These are phyloP conservation scores for Immersiella caudata DNA, from an alignment of 495 filamentous ascomycete genomes.

Conservation along the genomic window DNA sequence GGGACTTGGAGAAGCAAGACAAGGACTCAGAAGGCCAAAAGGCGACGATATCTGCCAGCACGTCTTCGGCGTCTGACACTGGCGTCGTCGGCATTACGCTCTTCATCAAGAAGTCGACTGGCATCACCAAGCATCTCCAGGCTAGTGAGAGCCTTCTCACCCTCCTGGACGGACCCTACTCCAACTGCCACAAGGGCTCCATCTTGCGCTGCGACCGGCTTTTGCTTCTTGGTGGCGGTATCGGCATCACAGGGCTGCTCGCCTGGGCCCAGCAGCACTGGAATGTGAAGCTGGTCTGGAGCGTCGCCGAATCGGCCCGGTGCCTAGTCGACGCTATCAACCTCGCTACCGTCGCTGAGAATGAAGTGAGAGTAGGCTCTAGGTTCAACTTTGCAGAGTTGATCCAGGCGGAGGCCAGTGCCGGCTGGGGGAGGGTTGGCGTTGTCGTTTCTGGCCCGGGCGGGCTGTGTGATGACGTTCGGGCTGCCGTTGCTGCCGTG, in stretches of 20 bases:
- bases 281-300: slow-evolving; percentile 46
- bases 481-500: slow-evolving; percentile 25
- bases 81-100: slow-evolving; percentile 15
- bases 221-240: slow-evolving; percentile 46
- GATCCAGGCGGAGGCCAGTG: slow-evolving; percentile 32
- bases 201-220: slow-evolving; percentile 35
- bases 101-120: slow-evolving; percentile 28
- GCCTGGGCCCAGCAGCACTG: slow-evolving; percentile 33
- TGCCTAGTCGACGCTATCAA: slow-evolving; percentile 32
- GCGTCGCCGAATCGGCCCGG: slow-evolving; percentile 28
- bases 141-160: slow-evolving; percentile 24
- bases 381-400: slow-evolving; percentile 35
- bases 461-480: slow-evolving; percentile 30
- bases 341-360: slow-evolving; percentile 26
- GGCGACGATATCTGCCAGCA: not conserved
- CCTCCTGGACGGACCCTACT: slow-evolving; percentile 38
- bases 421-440: slow-evolving; percentile 37
- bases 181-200: slow-evolving; percentile 3
- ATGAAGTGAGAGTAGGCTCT: slow-evolving; percentile 38
- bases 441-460: slow-evolving; percentile 46
- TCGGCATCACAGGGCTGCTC: slow-evolving; percentile 46
- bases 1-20: too few relatives aligned
- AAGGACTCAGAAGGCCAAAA: not conserved
- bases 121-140: slow-evolving; percentile 34
- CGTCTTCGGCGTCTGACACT: too few relatives aligned